Base-by-base conservation (phyloP, 352 stramenopile species). In the Phytophthora lateralis region DNA sequence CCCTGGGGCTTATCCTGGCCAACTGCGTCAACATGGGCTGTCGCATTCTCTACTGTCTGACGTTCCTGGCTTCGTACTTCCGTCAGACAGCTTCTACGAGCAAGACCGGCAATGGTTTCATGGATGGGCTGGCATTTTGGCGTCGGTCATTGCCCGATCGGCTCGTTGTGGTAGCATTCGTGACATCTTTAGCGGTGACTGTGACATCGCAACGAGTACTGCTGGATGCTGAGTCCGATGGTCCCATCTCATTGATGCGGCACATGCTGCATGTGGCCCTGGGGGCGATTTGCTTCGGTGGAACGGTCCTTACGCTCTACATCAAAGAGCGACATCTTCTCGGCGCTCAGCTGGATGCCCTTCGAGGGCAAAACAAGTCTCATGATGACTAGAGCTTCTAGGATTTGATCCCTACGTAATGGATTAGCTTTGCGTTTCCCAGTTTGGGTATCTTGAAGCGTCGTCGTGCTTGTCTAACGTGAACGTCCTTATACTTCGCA, bases 21-120 rank as follows among this genome's bases (percentile, higher is more conserved):
- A 96, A 96, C 53, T 93, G 86, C 50, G 76, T 95, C 56, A 95
- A 95, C 60, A 96, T 96, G 88, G 62, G 55, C 17, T 93, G 85
- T 55, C 88, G 88, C 2, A 93, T 96, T 46, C 11, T 77, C 15
- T 96, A 93, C 63, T 95, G 88, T 50, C 55, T 95, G 51, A 55
- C 51, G 18, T 95, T 90, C 59, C 80, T 94, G 42, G 73, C 76
- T 29, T 66, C 45, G 21, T 89, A 82, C 45, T 93, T 95, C 49
- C 57, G 48, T 17, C 27, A 6, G 8, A 41, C 57, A 26, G 18
- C 20, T 26, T n/a, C 44, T 12, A 37, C 34, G 20, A 26, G 6
- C 12, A 49, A 60, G 12, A 30, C 12, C 0, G 44, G 17, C 20
- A 60, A 68, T 39, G 32, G 20, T 3, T 53, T 69, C 9, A 15